A percentile compares a stretch with the other conserved stretches of the same genome.
These are phyloP conservation scores for Fusarium euwallaceae DNA, from an alignment of 2,329 filamentous ascomycete genomes.

Conservation along the genomic window DNA sequence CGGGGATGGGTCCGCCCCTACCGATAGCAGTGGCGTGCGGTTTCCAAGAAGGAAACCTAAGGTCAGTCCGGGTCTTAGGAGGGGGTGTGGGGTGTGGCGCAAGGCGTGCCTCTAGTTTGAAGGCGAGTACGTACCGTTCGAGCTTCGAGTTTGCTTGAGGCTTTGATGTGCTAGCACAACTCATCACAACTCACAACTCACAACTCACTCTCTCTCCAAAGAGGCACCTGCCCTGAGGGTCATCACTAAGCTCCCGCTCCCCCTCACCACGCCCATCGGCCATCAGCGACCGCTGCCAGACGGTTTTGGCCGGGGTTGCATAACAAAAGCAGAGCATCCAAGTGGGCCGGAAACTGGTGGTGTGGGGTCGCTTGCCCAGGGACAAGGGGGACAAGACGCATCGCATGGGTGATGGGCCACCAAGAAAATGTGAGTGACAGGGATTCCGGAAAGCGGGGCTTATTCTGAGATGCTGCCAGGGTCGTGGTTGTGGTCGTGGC, in stretches of 20 bases:
- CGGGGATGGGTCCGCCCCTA: slow-evolving; percentile 31
- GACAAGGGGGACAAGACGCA: slow-evolving; percentile 21
- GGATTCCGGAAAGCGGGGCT: slow-evolving; percentile 8
- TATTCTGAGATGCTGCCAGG: slow-evolving; percentile 13
- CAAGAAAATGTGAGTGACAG: slow-evolving; percentile 21
- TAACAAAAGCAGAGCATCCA: slow-evolving; percentile 6
- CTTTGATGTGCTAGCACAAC: neutral
- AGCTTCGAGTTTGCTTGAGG: neutral
- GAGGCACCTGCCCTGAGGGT: slow-evolving; percentile 37
- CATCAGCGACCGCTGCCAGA: slow-evolving; percentile 31
- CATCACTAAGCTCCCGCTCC: slow-evolving; percentile 38
- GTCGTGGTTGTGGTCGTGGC: slow-evolving; percentile 23
- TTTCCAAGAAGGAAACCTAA: neutral
- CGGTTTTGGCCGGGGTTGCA: slow-evolving; percentile 30
- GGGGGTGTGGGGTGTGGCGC: slow-evolving; percentile 1
- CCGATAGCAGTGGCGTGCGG: slow-evolving; percentile 28
- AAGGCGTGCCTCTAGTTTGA: slow-evolving; percentile 7
- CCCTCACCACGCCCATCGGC: slow-evolving; percentile 23
- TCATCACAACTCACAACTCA: neutral
- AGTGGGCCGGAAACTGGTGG: slow-evolving; percentile 14
- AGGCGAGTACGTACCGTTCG: neutral
- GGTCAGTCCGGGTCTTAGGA: neutral
- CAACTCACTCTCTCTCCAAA: slow-evolving; percentile 20
- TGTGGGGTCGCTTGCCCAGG: slow-evolving; percentile 34
- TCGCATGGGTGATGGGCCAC: neutral